Conservation (phyloP, 2,329 filamentous ascomycete genomes). For the Calcarisporium arbuscula region DNA sequence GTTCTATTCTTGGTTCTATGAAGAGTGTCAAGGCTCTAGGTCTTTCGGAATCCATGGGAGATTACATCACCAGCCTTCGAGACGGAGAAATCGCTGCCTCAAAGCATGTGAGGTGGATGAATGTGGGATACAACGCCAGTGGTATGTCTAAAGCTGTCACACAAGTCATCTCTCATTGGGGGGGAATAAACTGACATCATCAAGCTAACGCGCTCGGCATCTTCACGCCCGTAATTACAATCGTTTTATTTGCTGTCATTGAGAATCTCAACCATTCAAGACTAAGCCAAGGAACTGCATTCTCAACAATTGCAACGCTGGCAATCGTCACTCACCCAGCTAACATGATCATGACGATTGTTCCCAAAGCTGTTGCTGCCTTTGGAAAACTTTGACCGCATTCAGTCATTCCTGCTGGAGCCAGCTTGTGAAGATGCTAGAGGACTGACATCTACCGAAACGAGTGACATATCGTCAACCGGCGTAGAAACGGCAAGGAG, state of each 20-base stretch:
- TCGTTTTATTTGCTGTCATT: conserved; percentile 27
- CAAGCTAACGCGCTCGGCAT: conserved; percentile 37
- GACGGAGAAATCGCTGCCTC: conserved; percentile 22
- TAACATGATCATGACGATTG: conserved; percentile 37
- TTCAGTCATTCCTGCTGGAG: conserved; percentile 27
- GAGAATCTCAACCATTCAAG: conserved; percentile 11
- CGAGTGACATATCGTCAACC: too few relatives aligned
- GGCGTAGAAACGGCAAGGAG: too few relatives aligned
- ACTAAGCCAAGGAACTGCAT: conserved; percentile 30
- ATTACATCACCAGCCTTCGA: conserved; percentile 19
- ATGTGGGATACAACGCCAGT: conserved; percentile 31
- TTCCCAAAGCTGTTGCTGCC: conserved; percentile 25
- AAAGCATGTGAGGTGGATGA: conserved; percentile 30
- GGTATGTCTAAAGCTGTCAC: too few relatives aligned
- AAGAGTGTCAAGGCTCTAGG: conserved; percentile 36
- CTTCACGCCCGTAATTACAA: conserved; percentile 31
- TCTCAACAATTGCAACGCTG: conserved; percentile 32
- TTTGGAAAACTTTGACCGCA: conserved; percentile 29
- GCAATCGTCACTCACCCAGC: conserved; percentile 33
- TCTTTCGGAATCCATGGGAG: conserved; percentile 13
- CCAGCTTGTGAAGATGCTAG: conserved; percentile 10
- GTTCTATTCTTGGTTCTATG: conserved; percentile 26
- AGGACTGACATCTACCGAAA: too few relatives aligned
- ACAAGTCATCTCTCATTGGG: too few relatives aligned
- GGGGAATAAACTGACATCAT: too few relatives aligned